Conservation (phyloP, 192 early-diverging fungal genomes). For the Coemansia sp. region DNA sequence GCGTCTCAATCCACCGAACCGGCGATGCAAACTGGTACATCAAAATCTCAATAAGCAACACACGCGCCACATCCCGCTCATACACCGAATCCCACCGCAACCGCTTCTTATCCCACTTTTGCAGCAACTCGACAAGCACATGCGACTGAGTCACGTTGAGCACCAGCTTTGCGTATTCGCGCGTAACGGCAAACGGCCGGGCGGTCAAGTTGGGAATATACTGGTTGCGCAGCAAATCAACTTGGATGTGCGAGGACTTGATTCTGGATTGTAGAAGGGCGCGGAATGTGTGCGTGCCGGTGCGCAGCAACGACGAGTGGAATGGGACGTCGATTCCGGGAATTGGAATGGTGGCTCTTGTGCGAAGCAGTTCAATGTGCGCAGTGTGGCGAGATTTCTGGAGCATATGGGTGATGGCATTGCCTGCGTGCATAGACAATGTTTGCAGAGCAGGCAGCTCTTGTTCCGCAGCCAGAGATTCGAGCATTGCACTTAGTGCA, state of each 20-base stretch:
- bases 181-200: constrained; percentile 75
- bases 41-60: constrained; percentile 83
- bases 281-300: constrained; percentile 85
- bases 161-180: constrained; percentile 72
- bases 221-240: constrained; percentile 67
- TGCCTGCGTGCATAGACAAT: background rate
- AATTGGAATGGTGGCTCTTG: constrained; percentile 85
- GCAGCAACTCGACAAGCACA: constrained; percentile 67
- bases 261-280: constrained; percentile 77
- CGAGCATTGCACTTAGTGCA: constrained; percentile 62
- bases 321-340: constrained; percentile 94
- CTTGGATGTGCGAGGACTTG: constrained; percentile 67
- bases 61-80: constrained; percentile 78
- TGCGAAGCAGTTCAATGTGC: constrained; percentile 68
- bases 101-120: constrained; percentile 70
- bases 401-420: background rate
- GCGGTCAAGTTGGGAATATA: constrained; percentile 97
- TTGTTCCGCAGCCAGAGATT: background rate
- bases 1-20: constrained; percentile 97
- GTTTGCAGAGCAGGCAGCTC: background rate
- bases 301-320: constrained; percentile 86
- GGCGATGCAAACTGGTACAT: constrained; percentile 92
- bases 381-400: constrained; percentile 54
- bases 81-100: constrained; percentile 59
- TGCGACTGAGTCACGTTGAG: constrained; percentile 69